Base-by-base conservation (phyloP, 371 early-diverging fungal genomes). In the Racocetra persica region DNA sequence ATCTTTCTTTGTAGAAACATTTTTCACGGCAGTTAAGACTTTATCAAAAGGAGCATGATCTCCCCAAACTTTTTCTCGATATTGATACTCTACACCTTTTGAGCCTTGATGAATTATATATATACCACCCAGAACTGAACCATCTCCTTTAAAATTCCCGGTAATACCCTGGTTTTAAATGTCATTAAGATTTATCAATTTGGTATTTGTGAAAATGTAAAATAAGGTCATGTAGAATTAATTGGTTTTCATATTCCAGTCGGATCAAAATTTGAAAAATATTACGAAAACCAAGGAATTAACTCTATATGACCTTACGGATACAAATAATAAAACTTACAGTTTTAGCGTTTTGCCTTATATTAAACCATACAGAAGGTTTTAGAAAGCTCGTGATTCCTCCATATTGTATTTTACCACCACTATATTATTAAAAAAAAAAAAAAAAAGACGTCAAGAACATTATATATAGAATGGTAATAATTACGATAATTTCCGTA, bases 81-180 rank as follows among this genome's bases (percentile, higher is more conserved):
- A 54, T 76, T 76, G 59, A 62, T 38, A 76, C 22, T 28, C 49
- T n/a, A 76, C 60, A 24, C 77, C 77, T 63, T 14, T 14, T 63
- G 77, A 41, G 6, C 51, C 77, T 4, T 24, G n/a, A 14, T 41
- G 32, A n/a, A 76, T 49, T 20, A 76, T 49, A 24, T 76, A 76
- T 2, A 49, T 1, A 41, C 77, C 77, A 5, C 77, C 77, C 6
- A 63, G 18, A 49, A 62, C 24, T 7, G 18, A 1, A 14, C 77
- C 77, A 10, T 76, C 59, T 38, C 77, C 77, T 49, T 76, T 76
- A 13, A 45, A 26, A 62, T 76, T 76, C 5, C 77, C 77, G 22
- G 0, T 13, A 24, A 62, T 28, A 18, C 28, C 52, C 71, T 70
- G n/a, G 14, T 65, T 24, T 65, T 65, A 65, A 28, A 16, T 45